These are phyloP conservation scores for Ophiostoma himal-ulmi DNA, from an alignment of 2,329 filamentous ascomycete genomes.

Conservation along the genomic window DNA sequence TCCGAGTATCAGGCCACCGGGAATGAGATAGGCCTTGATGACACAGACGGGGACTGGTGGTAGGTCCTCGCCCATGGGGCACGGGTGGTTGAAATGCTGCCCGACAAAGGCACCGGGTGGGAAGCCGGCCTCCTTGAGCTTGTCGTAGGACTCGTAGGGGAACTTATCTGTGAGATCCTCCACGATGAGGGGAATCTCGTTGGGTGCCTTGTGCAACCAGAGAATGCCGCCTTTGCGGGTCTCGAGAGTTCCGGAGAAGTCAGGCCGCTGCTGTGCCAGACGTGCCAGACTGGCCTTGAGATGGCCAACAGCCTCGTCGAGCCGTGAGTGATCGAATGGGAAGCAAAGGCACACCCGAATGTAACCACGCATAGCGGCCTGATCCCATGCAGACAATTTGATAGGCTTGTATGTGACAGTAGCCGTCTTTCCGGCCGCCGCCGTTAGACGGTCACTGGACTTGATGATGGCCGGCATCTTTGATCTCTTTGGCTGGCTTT, in stretches of 20 bases:
- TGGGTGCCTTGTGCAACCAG: constrained; percentile 25
- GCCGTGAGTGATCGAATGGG: constrained; percentile 21
- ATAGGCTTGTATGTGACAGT: background rate
- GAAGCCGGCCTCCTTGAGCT: constrained; percentile 31
- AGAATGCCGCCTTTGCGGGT: constrained; percentile 26
- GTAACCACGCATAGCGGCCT: constrained; percentile 26
- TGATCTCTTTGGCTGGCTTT: background rate
- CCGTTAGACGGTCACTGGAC: background rate
- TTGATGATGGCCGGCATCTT: background rate
- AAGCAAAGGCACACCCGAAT: constrained; percentile 29
- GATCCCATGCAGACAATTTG: constrained; percentile 25
- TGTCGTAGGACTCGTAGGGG: constrained; percentile 28
- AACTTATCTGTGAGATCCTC: constrained; percentile 27
- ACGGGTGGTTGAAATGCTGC: constrained; percentile 26
- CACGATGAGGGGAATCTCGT: constrained; percentile 28
- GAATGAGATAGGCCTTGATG: constrained; percentile 37
- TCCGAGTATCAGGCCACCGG: constrained; percentile 38
- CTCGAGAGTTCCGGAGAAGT: constrained; percentile 31
- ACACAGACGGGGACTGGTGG: constrained; percentile 35
- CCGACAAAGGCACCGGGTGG: constrained; percentile 32
- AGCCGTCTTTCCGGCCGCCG: background rate
- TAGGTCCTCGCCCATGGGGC: constrained; percentile 20
- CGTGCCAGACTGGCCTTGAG: constrained; percentile 26
- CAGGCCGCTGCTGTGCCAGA: constrained; percentile 28
- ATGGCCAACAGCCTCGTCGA: constrained; percentile 21